These are phyloP conservation scores for Claviceps digitariae DNA, from an alignment of 2,329 filamentous ascomycete species.

Conservation along the genomic window DNA sequence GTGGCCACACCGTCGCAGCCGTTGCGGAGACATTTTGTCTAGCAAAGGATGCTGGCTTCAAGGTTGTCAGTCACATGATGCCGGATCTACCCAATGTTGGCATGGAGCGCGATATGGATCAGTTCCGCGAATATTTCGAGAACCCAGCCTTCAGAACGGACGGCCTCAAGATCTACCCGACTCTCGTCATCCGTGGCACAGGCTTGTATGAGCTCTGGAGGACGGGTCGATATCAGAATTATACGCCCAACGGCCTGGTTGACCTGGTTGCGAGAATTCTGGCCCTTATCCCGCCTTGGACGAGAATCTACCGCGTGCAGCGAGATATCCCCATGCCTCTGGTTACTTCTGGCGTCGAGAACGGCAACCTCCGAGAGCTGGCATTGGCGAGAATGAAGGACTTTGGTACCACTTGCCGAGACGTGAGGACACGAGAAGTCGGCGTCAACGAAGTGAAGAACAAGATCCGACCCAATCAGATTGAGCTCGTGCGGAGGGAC, in stretches of 20 bases:
- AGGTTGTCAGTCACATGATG: conserved; percentile 99
- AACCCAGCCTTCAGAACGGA: conserved; percentile 94
- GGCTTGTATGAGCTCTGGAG: conserved; percentile 96
- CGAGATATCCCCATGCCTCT: conserved; percentile 99
- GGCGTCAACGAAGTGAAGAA: conserved; percentile 99
- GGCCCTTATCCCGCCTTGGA: conserved; percentile 92
- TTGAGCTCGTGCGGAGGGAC: conserved; percentile 87
- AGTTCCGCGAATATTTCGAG: conserved; percentile 96
- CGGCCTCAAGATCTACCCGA: conserved; percentile 95
- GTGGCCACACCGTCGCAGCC: conserved; percentile 87
- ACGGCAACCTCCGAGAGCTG: conserved; percentile 87
- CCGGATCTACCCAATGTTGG: conserved; percentile 95
- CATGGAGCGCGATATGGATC: conserved; percentile 93
- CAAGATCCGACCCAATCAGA: conserved; percentile 91
- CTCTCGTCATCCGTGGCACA: conserved; percentile 89
- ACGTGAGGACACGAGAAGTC: conserved; percentile 91
- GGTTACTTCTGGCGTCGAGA: conserved; percentile 96
- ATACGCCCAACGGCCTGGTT: conserved; percentile 91
- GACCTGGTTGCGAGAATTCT: conserved; percentile 94
- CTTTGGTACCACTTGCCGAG: conserved; percentile 91
- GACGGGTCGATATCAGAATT: conserved; percentile 94
- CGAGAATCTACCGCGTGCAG: conserved; percentile 94
- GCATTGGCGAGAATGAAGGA: conserved; percentile 98
- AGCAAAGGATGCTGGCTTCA: conserved; percentile 97
- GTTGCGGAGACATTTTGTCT: conserved; percentile 94